Conservation (phyloP, 176 grass and related monocot species). For the Oropetium thomaeum region DNA sequence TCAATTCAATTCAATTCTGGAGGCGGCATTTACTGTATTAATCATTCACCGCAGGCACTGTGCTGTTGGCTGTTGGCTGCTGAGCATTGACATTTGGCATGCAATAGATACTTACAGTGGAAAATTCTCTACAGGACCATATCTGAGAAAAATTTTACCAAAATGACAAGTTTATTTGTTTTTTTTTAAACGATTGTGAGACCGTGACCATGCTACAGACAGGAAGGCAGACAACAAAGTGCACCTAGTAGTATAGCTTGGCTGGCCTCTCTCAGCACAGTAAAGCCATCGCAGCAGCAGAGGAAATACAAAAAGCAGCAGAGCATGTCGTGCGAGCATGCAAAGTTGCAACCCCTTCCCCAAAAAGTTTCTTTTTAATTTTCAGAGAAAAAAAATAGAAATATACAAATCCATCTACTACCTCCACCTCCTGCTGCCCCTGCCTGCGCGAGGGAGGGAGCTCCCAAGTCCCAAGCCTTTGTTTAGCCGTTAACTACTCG, state of each 20-base stretch:
- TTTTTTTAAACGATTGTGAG: neutral
- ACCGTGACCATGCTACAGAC: neutral
- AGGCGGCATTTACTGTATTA: neutral
- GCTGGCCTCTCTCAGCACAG: too few relatives aligned
- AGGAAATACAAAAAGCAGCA: constrained; percentile 24
- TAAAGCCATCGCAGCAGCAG: too few relatives aligned
- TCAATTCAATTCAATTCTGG: neutral
- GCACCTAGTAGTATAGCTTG: too few relatives aligned
- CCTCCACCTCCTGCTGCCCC: neutral
- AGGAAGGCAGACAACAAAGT: neutral
- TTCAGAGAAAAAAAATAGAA: neutral
- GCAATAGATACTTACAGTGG: neutral
- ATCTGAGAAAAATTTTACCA: too few relatives aligned
- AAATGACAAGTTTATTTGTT: neutral
- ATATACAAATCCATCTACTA: neutral
- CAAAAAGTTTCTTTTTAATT: neutral
- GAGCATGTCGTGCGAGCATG: constrained; percentile 43
- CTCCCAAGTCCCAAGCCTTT: too few relatives aligned
- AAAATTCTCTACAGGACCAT: neutral
- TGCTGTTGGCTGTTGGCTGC: neutral
- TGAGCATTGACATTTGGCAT: neutral
- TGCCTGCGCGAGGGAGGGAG: neutral
- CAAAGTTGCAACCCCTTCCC: neutral
- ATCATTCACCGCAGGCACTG: neutral
- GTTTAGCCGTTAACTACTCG: neutral